phyloP scores from a whole-genome alignment of 257 asterid species.

The Solanum commersonii region DNA sequence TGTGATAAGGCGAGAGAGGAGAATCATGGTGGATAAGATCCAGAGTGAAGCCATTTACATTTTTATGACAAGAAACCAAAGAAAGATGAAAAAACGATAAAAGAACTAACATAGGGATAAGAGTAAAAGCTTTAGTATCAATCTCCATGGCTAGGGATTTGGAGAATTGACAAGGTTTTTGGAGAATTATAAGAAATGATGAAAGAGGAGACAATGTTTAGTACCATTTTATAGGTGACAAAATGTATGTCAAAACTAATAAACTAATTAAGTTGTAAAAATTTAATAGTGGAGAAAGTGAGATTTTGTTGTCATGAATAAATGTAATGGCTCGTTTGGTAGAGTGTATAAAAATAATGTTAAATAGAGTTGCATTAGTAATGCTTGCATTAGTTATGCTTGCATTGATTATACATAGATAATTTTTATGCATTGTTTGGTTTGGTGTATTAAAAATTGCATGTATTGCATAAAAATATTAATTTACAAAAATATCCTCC shows the following conservation, averaged over 20 bases:
- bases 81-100: background rate
- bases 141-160: background rate
- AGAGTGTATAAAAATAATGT: background rate
- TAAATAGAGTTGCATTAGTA: too few species aligned
- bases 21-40: conserved; percentile 31
- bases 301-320: background rate
- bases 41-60: conserved; percentile 2
- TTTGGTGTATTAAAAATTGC: too few species aligned
- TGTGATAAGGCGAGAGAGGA: conserved; percentile 15
- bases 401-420: too few species aligned
- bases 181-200: background rate
- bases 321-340: background rate
- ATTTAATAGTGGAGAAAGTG: background rate
- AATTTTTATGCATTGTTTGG: too few species aligned
- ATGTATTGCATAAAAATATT: too few species aligned
- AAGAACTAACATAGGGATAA: background rate
- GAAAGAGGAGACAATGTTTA: background rate
- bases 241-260: background rate
- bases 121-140: background rate
- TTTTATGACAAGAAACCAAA: background rate
- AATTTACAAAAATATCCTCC: too few species aligned
- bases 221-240: background rate
- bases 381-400: too few species aligned
- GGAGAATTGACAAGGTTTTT: background rate
- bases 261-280: background rate